Percentiles rank a stretch among this genome's conserved stretches.
Conservation (phyloP, 805 yeast species). For the Wickerhamomyces strasburgensis region DNA sequence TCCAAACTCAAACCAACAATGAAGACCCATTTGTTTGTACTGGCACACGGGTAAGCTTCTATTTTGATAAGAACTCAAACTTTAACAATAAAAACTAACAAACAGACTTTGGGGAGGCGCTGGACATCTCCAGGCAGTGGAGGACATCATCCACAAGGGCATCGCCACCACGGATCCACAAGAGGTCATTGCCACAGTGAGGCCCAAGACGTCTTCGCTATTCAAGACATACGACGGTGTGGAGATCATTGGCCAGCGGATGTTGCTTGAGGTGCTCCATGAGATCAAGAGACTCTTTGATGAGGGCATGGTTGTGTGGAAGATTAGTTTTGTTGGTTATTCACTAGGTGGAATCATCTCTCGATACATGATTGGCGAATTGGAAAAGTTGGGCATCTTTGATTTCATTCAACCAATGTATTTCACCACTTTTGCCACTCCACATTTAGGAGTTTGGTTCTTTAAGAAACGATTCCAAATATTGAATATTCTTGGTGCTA, state of each 20-base stretch:
- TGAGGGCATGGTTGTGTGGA: conserved; percentile 29
- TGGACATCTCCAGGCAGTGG: conserved; percentile 47
- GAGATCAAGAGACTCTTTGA: conserved; percentile 34
- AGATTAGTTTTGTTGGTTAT: conserved; percentile 79
- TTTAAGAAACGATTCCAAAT: conserved; percentile 32
- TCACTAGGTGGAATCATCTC: conserved; percentile 85
- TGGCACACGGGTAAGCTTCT: conserved; percentile 64
- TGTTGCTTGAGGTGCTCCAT: conserved; percentile 57
- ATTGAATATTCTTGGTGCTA: conserved; percentile 50
- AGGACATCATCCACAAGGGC: conserved; percentile 34
- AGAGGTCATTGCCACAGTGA: conserved; percentile 38
- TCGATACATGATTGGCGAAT: conserved; percentile 74
- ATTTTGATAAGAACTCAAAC: not conserved
- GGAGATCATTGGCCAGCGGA: conserved; percentile 62
- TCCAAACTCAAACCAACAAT: not conserved
- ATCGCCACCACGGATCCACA: conserved; percentile 32
- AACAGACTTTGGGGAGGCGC: conserved; percentile 59
- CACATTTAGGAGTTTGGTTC: conserved; percentile 64
- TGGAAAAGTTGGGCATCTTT: conserved; percentile 51
- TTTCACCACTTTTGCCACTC: conserved; percentile 70
- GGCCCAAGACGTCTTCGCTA: conserved; percentile 59
- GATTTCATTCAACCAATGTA: conserved; percentile 53
- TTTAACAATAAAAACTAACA: conserved; percentile 1
- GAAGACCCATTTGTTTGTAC: conserved; percentile 55
- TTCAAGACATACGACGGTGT: conserved; percentile 85